Percentiles rank a stretch among this genome's conserved stretches.
Conservation (phyloP, 2,329 filamentous ascomycete species). For the Tolypocladium nubicola region DNA sequence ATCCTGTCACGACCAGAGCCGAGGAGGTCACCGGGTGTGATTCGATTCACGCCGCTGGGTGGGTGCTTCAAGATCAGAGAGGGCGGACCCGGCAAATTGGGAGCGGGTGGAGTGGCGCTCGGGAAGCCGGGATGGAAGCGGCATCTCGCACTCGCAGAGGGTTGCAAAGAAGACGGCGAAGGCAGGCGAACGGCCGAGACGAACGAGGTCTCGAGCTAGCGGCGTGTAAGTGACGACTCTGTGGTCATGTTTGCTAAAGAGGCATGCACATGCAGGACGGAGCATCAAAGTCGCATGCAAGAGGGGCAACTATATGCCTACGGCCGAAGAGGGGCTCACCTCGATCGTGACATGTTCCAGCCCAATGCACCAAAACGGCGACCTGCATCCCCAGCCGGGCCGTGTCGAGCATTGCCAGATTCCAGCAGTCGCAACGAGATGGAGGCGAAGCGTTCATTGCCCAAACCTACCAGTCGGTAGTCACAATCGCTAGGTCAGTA, state of each 20-base stretch:
- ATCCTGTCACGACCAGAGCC: neutral
- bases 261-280: neutral
- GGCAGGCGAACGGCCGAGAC: neutral
- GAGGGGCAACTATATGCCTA: neutral
- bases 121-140: neutral
- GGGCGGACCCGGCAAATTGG: constrained; percentile 1
- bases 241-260: neutral
- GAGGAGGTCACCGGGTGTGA: neutral
- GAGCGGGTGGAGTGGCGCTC: constrained; percentile 1
- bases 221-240: neutral
- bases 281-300: neutral
- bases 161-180: neutral
- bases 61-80: neutral
- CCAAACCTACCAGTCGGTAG: neutral
- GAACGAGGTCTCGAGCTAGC: neutral
- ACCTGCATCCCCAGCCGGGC: neutral
- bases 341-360: neutral
- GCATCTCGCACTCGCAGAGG: too few relatives aligned
- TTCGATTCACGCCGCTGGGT: neutral
- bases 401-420: neutral
- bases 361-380: neutral
- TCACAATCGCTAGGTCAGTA: too few relatives aligned
- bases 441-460: neutral
- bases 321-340: neutral
- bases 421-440: neutral